A percentile compares a stretch with the other conserved stretches of the same genome.
These are phyloP conservation scores for Solidago caesia DNA, from an alignment of 129 eudicot genomes.

Conservation along the genomic window DNA sequence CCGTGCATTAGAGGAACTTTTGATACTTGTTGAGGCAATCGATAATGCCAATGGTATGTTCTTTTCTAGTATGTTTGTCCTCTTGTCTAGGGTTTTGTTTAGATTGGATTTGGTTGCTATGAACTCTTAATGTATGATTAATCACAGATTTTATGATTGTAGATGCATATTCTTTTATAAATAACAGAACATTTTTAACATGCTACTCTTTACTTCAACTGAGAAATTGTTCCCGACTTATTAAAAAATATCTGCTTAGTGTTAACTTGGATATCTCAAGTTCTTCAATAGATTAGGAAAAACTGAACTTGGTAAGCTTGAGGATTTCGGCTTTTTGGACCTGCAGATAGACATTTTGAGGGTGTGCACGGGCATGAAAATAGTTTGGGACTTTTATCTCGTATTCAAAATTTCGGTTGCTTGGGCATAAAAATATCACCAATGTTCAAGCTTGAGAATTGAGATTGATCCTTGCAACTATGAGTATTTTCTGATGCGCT, in stretches of 20 bases:
- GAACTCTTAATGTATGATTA: neutral
- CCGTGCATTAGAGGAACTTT: constrained; percentile 78
- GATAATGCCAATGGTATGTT: constrained; percentile 85
- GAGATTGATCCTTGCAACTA: neutral
- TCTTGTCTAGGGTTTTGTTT: constrained; percentile 2
- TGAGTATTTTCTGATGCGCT: neutral
- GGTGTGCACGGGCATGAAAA: too few species aligned
- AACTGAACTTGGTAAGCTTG: too few species aligned
- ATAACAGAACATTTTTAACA: neutral
- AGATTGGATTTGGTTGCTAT: neutral
- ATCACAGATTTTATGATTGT: neutral
- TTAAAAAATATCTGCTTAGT: neutral
- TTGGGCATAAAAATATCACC: neutral
- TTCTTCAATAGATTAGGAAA: neutral
- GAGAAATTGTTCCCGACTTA: neutral
- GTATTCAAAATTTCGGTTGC: neutral
- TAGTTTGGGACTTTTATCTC: too few species aligned
- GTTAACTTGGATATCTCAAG: neutral
- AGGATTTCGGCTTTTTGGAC: too few species aligned
- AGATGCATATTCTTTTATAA: neutral
- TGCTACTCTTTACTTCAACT: neutral
- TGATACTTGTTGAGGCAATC: constrained; percentile 82
- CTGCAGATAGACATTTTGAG: too few species aligned
- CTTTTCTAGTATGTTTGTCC: neutral
- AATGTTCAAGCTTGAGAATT: neutral